These are phyloP conservation scores for Verruconis gallopava DNA, from an alignment of 2,329 filamentous ascomycete genomes.

Conservation along the genomic window DNA sequence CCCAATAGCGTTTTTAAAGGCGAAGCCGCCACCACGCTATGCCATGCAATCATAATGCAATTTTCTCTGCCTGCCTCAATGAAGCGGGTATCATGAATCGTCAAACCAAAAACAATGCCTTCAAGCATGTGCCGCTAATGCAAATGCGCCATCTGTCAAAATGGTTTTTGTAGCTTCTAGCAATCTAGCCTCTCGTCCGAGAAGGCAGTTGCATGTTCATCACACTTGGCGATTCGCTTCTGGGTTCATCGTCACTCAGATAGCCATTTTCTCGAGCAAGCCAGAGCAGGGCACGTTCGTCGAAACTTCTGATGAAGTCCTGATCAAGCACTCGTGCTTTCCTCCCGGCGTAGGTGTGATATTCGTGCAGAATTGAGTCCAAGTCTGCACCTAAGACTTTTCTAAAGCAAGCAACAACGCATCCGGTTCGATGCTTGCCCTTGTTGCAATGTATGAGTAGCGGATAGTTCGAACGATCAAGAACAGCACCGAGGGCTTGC, in stretches of 20 bases:
- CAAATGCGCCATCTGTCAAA: too few species aligned
- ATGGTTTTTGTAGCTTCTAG: too few species aligned
- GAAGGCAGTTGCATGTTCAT: neutral
- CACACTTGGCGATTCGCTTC: conserved; percentile 1
- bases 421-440: conserved; percentile 85
- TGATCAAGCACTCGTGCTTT: conserved; percentile 38
- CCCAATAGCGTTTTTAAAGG: too few species aligned
- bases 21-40: too few species aligned
- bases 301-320: conserved; percentile 31
- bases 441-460: conserved; percentile 88
- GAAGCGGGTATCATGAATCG: too few species aligned
- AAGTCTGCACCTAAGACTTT: conserved; percentile 54
- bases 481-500: conserved; percentile 55
- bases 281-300: conserved; percentile 29
- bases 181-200: too few species aligned
- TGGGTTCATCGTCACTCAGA: neutral
- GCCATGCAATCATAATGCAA: too few species aligned
- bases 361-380: conserved; percentile 55
- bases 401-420: conserved; percentile 69
- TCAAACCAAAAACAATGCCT: too few species aligned
- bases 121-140: too few species aligned
- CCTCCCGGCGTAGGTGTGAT: conserved; percentile 45
- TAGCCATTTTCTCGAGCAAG: conserved; percentile 17
- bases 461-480: conserved; percentile 63
- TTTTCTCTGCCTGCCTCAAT: too few species aligned